phyloP scores from a whole-genome alignment of 192 early-diverging fungal species.

The Podila minutissima region DNA sequence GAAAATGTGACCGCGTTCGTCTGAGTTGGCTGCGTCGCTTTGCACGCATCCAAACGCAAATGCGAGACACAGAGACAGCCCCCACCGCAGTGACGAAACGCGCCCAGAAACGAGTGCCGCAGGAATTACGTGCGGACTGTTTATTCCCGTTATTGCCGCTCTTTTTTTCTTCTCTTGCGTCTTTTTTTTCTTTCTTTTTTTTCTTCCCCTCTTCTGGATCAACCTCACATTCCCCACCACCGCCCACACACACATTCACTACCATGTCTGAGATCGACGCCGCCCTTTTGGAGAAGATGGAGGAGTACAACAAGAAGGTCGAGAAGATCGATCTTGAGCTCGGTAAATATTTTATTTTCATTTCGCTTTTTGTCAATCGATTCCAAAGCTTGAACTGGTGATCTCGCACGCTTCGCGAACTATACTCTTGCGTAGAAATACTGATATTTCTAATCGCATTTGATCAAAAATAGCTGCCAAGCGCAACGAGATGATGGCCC shows the following conservation, averaged over 20 bases:
- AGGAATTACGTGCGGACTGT: background rate
- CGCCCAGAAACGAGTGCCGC: too few relatives aligned
- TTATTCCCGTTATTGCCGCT: background rate
- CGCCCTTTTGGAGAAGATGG: constrained; percentile 17
- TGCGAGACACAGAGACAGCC: too few relatives aligned
- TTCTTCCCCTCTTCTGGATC: background rate
- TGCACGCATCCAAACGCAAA: too few relatives aligned
- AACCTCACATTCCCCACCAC: background rate
- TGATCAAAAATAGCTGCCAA: constrained; percentile 3
- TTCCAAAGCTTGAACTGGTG: background rate
- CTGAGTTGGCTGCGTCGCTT: too few relatives aligned
- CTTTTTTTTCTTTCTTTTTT: background rate
- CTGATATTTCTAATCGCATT: background rate
- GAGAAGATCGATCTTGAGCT: constrained; percentile 42
- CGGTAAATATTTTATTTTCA: constrained; percentile 6
- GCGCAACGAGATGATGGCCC: constrained; percentile 37
- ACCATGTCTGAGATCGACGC: constrained; percentile 36
- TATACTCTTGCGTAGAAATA: background rate
- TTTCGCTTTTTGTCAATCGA: background rate
- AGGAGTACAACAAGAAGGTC: constrained; percentile 19
- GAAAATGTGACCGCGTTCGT: too few relatives aligned
- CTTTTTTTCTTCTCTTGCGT: constrained; percentile 5
- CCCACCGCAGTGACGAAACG: too few relatives aligned
- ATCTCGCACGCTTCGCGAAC: too few relatives aligned
- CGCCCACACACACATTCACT: background rate